Base-by-base conservation (phyloP, 345 rosid species). In the Salix koriyanagi region DNA sequence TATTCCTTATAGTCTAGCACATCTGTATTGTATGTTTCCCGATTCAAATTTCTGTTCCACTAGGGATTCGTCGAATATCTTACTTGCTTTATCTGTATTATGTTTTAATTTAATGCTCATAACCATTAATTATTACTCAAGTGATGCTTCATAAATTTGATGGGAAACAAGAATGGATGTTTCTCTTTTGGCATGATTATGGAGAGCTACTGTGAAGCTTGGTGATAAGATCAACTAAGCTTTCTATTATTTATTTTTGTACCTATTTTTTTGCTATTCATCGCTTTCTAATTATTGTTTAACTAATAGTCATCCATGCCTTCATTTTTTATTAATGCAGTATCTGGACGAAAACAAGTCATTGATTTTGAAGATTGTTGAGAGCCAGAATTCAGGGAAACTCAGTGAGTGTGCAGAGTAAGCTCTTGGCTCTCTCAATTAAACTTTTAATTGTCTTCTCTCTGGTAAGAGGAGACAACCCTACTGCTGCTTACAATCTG, bases 331-430 rank as follows among this genome's bases (percentile, higher is more conserved):
- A 65, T 79, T 67, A 65, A 26, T 88, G 86, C 91, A 96, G 99
- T 96, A 92, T 86, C 88, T 96, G 74, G 99, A 96, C 72, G 99
- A 96, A 88, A 96, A 96, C 94, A 96, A 96, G 87, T 96, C 99
- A 0, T 85, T 96, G 95, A 96, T 96, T 85, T 84, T 96, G 90
- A 96, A 96, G 95, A 96, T 96, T 19, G 99, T 96, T 60, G 99
- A 96, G 86, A 92, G 97, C 88, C 99, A 96, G 86, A 96, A 88
- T 85, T 89, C 97, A 0, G 99, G 99, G 77, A 94, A 96, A 81
- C 85, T 94, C 73, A 88, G 85, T 65, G 99, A 96, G 72, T 96
- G 99, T 74, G 98, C 98, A 9, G 99, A 96, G 99, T 96, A 88
- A 89, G 99, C 75, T 28, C 71, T 65, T 13, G 39, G 70, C 44